A percentile compares a stretch with the other conserved stretches of the same genome.
phyloP scores from a whole-genome alignment of 805 yeast species.

The Kuraishia cidri region DNA sequence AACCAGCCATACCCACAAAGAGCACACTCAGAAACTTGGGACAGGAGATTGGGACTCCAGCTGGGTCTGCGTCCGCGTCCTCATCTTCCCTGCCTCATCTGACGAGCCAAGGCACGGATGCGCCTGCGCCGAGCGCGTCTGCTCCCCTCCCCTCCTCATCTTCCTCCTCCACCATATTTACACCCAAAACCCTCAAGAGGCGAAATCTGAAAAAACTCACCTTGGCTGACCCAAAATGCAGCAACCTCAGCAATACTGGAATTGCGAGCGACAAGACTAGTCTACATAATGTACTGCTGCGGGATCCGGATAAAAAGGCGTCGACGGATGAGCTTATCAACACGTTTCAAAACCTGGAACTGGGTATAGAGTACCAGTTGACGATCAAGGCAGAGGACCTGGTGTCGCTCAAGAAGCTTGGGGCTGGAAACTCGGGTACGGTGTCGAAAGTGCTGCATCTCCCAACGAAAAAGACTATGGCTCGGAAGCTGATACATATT shows the following conservation, averaged over 20 bases:
- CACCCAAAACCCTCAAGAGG: slow-evolving; percentile 37
- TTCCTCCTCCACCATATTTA: no score
- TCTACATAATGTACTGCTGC: slow-evolving; percentile 4
- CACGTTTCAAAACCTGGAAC: slow-evolving; percentile 36
- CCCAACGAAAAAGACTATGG: slow-evolving; percentile 84
- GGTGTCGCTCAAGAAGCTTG: slow-evolving; percentile 67
- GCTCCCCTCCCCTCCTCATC: no score
- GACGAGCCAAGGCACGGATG: no score
- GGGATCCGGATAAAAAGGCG: slow-evolving; percentile 19
- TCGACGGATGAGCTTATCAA: slow-evolving; percentile 27
- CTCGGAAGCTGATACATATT: slow-evolving; percentile 78
- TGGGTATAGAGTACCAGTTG: slow-evolving; percentile 45
- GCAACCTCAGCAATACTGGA: not conserved
- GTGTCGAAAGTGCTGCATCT: slow-evolving; percentile 84
- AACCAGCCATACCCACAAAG: no score
- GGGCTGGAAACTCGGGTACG: slow-evolving; percentile 91
- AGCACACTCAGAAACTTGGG: no score
- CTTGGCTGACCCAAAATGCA: slow-evolving; percentile 12
- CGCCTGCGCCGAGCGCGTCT: no score
- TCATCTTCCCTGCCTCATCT: no score
- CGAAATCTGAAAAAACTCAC: slow-evolving; percentile 52
- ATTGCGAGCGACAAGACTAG: no score
- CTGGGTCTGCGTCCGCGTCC: no score
- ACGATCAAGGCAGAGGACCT: slow-evolving; percentile 57
- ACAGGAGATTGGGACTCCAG: no score